Evolutionary conservation across 768 basidiomycete genomes (phyloP), one percentile per base, ranked within the genome.

Genomic region (Tulasnella calospora): DNA sequence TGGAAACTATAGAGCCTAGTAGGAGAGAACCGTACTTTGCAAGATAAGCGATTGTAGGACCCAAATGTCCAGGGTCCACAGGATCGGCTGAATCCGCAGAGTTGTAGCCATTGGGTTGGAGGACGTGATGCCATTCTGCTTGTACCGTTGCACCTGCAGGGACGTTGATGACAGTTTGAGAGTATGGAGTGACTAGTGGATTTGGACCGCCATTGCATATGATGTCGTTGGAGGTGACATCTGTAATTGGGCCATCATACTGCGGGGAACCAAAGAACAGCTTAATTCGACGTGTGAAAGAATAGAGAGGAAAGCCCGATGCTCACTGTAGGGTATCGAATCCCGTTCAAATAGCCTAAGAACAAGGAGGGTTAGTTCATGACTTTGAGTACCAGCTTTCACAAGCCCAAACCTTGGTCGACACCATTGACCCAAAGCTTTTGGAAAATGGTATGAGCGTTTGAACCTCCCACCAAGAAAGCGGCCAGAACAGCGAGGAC

Each of bases 151-250:
- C 84, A 30, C 89, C 89, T 79, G 89, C 89, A 0, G 89, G 84
- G 12, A 89, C 88, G 23, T 84, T 83, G 80, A 90, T 88, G 55
- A 88, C 82, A 0, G 83, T 73, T 36, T 51, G 33, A 19, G 81
- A 79, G 82, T 88, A 70, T 19, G 82, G 82, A 2, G 79, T 81
- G n/a, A 79, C 80, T 0, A 82, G 89, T 0, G 88, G 88, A 82
- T 89, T 89, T 80, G 88, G 88, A 19, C 88, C 89, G 27, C 89
- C 88, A 73, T 90, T 90, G 86, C 89, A 90, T 78, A 89, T 90
- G 73, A 88, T 44, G 47, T 87, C 87, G 82, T 88, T 88, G 0
- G 88, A 88, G 12, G 86, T 88, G 23, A 90, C 88, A 81, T 90
- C 87, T 21, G 83, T 88, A 79, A 91, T 89, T 15, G 89, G 89